Evolutionary conservation across 2,329 filamentous ascomycete species (phyloP), one percentile per base, ranked within the genome.

Genomic region (Ramichloridium luteum): DNA sequence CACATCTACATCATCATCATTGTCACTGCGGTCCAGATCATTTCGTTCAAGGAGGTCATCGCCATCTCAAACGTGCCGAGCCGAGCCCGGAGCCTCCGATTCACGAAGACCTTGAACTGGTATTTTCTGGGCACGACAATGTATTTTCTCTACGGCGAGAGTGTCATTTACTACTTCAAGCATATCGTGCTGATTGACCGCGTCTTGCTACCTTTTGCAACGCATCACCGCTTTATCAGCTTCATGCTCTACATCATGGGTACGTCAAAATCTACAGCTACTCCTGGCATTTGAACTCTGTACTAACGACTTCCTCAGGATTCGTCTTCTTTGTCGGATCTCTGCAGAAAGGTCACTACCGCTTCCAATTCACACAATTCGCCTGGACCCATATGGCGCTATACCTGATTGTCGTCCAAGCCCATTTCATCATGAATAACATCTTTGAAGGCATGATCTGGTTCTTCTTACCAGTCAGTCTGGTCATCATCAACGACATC

Each of bases 391-490:
- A 98, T 58, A 96, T 98, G 86, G 90, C 92, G 4, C 73, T 98
- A 13, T 96, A 93, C 65, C 69, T 98, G 50, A 94, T 98, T 50
- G 88, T 96, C 23, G 86, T 93, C 4, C 86, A 98, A 60, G 86
- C 90, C 10, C 90, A 98, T 58, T 98, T 98, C 58, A 84, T 96
- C 63, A 96, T 98, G 83, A 98, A 98, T 70, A 98, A 98, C 60
- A 80, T 98, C 44, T 92, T 98, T 49, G 90, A 98, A 63, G 90
- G 90, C 63, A 85, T 98, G 81, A 93, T 98, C 56, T 98, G 90
- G 90, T 96, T 98, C 68, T 94, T 96, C 70, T 64, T 98, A 27
- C 90, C 90, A 5, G 86, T 84, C 5, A 79, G 84, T 32, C 72
- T 98, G 48, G 90, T 98, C 56, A 93, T 98, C 55, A 94, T 83